Percentiles rank a stretch among this genome's conserved stretches.
These are phyloP conservation scores for Cyclaneusma minus DNA, from an alignment of 2,329 filamentous ascomycete genomes.

Conservation along the genomic window DNA sequence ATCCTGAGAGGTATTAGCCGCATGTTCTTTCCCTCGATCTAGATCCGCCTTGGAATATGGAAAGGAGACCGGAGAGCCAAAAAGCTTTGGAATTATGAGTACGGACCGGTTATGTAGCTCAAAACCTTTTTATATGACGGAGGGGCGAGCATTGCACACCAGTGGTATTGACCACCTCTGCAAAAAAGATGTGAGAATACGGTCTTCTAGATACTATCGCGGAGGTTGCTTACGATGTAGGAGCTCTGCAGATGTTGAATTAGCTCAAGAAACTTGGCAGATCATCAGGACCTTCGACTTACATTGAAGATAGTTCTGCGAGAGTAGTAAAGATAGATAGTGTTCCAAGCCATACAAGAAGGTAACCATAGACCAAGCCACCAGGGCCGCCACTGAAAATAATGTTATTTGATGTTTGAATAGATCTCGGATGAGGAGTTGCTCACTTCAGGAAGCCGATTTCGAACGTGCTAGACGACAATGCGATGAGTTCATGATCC, in stretches of 20 bases:
- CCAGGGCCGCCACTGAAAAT: slow-evolving; percentile 35
- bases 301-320: slow-evolving; percentile 17
- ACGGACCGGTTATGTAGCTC: slow-evolving; percentile 33
- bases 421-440: too few species aligned
- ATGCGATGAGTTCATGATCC: too few species aligned
- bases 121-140: slow-evolving; percentile 31
- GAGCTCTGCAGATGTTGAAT: slow-evolving; percentile 3
- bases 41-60: too few species aligned
- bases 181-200: too few species aligned
- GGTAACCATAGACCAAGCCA: slow-evolving; percentile 34
- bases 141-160: slow-evolving; percentile 36
- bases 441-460: too few species aligned
- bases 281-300: background rate
- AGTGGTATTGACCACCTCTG: slow-evolving; percentile 39
- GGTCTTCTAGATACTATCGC: too few species aligned
- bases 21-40: too few species aligned
- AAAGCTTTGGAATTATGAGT: slow-evolving; percentile 28
- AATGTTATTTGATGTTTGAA: too few species aligned
- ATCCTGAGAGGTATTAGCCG: slow-evolving; percentile 37
- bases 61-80: too few species aligned
- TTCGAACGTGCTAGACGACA: too few species aligned
- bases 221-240: too few species aligned
- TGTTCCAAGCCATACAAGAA: slow-evolving; percentile 29
- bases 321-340: slow-evolving; percentile 25
- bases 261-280: background rate